Evolutionary conservation across 768 basidiomycete species (phyloP), one percentile per base, ranked within the genome.

Genomic region (Tulasnella sp.): DNA sequence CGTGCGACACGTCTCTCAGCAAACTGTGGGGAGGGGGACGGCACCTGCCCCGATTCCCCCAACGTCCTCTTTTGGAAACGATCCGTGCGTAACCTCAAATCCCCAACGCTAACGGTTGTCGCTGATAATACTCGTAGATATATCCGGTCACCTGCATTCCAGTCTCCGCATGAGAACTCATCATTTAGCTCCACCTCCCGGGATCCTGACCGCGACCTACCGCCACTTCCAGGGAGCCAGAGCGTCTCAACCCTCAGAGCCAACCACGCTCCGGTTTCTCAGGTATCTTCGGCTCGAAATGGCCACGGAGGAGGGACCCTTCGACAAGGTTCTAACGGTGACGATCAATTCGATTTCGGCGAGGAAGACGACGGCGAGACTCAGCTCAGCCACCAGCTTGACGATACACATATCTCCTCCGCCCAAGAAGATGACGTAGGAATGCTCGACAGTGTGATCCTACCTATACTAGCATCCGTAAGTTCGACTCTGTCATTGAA

Each of bases 381-480:
- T 54, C 91, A 91, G 31, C 86, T 86, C 87, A 76, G 46, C 28
- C 69, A 77, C 76, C 72, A 76, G 9, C 77, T 54, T n/a, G 81
- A 40, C 20, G 74, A 82, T 28, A 76, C 48, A 12, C 69, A 81
- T 40, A 64, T 77, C 28, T 78, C 81, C 16, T 81, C 82, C 14
- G 42, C 74, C 22, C 22, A 73, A 22, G 42, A 72, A n/a, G 83
- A 79, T 28, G 44, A 73, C n/a, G 77, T 74, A 75, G 74, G 94
- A n/a, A 97, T 99, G 92, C 88, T 99, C 50, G 96, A 98, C 84
- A 96, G 96, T 3, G 97, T 99, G 42, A 93, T 98, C 76, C 87
- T 98, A 41, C 98, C 98, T 34, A 96, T 96, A n/a, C 93, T 99
- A 83, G 95, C 96, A 69, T 97, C 95, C 81, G 97, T 98, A 83